Evolutionary conservation across 2,329 filamentous ascomycete species (phyloP).

Genomic region (Chrysosporium queenslandicum): DNA sequence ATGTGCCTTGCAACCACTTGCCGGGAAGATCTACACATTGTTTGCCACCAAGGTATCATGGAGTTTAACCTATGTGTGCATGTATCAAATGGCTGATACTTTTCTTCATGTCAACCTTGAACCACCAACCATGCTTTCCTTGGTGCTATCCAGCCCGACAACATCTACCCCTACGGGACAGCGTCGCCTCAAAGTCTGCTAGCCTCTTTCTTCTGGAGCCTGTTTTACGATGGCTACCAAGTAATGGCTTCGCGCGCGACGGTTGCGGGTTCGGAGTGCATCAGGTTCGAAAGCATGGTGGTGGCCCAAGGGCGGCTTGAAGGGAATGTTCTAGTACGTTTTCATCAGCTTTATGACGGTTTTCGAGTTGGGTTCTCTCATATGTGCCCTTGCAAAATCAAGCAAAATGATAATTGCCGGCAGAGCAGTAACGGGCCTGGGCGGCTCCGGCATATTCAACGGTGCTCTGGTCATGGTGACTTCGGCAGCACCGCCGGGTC

Average conservation of each 20-base stretch:
- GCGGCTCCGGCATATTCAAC: conserved; percentile 42
- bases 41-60: not conserved
- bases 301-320: not conserved
- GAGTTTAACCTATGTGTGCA: conserved; percentile 33
- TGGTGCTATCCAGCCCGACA: not conserved
- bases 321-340: not conserved
- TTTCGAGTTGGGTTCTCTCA: conserved; percentile 44
- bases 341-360: conserved; percentile 33
- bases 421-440: conserved; percentile 43
- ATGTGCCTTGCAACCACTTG: conserved; percentile 5
- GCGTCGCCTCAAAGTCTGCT: not conserved
- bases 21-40: conserved; percentile 3
- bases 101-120: not conserved
- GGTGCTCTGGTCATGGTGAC: conserved; percentile 42
- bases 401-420: conserved; percentile 44
- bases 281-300: not conserved
- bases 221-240: too few species aligned
- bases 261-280: not conserved
- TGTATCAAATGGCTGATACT: conserved; percentile 23
- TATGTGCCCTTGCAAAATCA: conserved; percentile 31
- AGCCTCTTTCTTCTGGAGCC: not conserved
- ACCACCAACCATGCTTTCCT: not conserved
- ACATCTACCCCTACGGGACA: not conserved
- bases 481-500: conserved; percentile 26
- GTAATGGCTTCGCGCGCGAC: too few species aligned